Percentiles rank a stretch among this genome's conserved stretches.
Evolutionary conservation across 805 yeast genomes (phyloP).

Genomic region (Zygoascus tannicola): DNA sequence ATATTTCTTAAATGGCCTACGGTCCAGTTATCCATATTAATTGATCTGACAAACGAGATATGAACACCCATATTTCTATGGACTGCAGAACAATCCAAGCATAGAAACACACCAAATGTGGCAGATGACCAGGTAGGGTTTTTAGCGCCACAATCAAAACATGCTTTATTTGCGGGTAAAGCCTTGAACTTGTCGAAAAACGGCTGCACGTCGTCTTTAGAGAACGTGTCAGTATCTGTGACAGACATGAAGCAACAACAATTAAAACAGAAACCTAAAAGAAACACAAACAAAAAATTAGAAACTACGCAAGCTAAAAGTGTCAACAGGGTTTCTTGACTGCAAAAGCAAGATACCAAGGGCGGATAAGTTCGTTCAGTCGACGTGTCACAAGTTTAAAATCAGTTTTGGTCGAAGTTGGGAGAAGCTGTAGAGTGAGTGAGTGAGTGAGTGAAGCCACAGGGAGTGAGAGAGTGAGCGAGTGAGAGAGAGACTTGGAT

Average conservation of each 20-base stretch:
- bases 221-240: slow-evolving; percentile 21
- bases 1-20: slow-evolving; percentile 81
- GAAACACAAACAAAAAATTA: no score
- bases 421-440: no score
- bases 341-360: no score
- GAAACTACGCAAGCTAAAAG: no score
- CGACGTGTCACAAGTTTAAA: no score
- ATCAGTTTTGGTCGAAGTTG: no score
- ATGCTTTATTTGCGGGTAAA: slow-evolving; percentile 63
- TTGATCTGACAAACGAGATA: slow-evolving; percentile 86
- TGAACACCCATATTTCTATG: slow-evolving; percentile 96
- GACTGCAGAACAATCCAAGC: slow-evolving; percentile 90
- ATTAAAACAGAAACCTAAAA: no score
- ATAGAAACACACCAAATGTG: slow-evolving; percentile 86
- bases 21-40: slow-evolving; percentile 91
- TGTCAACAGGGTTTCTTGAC: no score
- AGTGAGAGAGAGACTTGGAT: no score
- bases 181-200: slow-evolving; percentile 57
- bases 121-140: slow-evolving; percentile 99
- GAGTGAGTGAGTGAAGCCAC: no score
- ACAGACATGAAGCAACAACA: slow-evolving; percentile 1
- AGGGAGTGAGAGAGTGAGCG: no score
- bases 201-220: slow-evolving; percentile 55
- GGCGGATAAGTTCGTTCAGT: no score
- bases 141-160: slow-evolving; percentile 90